Conservation (phyloP, 257 asterid genomes). For the Solanum raphanifolium region DNA sequence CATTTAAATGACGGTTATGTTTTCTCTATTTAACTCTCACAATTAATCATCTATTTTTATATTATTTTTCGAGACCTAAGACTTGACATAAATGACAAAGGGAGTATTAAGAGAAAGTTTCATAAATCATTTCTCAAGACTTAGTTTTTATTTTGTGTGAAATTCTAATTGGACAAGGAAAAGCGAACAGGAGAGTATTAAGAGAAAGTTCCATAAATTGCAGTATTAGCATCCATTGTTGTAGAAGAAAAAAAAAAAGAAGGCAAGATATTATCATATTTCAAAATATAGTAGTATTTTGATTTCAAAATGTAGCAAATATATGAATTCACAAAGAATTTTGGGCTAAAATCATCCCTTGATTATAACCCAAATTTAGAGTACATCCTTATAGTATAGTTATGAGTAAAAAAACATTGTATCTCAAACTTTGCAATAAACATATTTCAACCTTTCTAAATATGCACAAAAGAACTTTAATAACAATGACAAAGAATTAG, state of each 20-base stretch:
- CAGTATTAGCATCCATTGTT: neutral
- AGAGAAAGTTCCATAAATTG: neutral
- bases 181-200: neutral
- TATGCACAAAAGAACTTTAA: neutral
- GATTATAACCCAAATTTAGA: no score
- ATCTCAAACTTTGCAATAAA: no score
- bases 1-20: neutral
- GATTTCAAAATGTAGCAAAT: no score
- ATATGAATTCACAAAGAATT: no score
- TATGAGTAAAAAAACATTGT: no score
- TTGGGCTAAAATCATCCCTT: no score
- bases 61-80: neutral
- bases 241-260: neutral
- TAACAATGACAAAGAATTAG: neutral
- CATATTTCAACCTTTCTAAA: neutral
- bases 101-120: neutral
- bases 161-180: neutral
- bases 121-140: neutral
- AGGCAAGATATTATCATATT: neutral
- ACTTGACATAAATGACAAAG: no score
- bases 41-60: neutral
- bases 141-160: neutral
- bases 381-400: no score
- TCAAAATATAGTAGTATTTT: no score
- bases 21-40: neutral